phyloP scores from a whole-genome alignment of 108 stramenopile species.

The Cyclotella baltica region DNA sequence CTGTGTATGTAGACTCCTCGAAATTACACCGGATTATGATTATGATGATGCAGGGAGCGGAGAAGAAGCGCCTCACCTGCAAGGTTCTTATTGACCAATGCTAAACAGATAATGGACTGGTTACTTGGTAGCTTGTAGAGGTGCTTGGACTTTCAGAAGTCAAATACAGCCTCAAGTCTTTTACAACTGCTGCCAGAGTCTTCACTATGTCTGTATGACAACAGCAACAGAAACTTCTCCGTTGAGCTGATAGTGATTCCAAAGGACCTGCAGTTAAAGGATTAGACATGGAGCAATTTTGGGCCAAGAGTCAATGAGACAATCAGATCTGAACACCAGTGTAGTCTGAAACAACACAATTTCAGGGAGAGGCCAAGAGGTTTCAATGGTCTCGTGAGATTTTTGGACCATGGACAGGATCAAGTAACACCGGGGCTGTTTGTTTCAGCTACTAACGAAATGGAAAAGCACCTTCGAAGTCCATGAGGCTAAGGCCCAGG shows the following conservation, averaged over 20 bases:
- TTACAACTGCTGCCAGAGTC: background rate
- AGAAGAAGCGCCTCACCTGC: background rate
- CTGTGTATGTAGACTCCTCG: background rate
- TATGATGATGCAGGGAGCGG: background rate
- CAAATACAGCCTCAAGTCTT: background rate
- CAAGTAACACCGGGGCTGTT: background rate
- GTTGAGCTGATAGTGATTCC: background rate
- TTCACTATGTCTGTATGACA: background rate
- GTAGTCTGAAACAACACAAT: no score
- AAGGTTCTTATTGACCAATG: background rate
- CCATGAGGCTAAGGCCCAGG: no score
- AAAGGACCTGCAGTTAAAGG: background rate
- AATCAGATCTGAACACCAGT: no score
- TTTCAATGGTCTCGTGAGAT: background rate
- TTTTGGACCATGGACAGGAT: slow-evolving; percentile 6
- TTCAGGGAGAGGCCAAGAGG: slow-evolving; percentile 17
- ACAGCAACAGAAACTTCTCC: background rate
- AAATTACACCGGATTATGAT: background rate
- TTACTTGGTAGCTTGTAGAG: background rate
- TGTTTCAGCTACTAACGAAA: background rate
- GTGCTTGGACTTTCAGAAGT: background rate
- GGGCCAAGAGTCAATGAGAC: slow-evolving; percentile 10
- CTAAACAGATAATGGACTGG: background rate
- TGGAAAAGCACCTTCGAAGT: no score
- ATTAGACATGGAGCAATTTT: slow-evolving; percentile 13